A percentile compares a stretch with the other conserved stretches of the same genome.
phyloP scores from a whole-genome alignment of 164 flowering plant genomes.

The Chimonanthus praecox region DNA sequence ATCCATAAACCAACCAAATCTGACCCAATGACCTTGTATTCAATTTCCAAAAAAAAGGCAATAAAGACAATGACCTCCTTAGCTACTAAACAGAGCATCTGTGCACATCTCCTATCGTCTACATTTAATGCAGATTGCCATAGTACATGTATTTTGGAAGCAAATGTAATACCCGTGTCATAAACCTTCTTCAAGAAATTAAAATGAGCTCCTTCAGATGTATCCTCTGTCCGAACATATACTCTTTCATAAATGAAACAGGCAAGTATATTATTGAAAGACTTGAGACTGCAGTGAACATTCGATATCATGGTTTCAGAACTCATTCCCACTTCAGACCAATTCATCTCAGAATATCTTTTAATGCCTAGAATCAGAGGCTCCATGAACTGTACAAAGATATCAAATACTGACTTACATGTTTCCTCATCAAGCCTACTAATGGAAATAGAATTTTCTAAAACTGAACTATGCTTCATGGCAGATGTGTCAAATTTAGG shows the following conservation, averaged over 20 bases:
- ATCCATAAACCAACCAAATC: slow-evolving; percentile 67
- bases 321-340: slow-evolving; percentile 18
- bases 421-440: slow-evolving; percentile 39
- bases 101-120: slow-evolving; percentile 9
- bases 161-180: slow-evolving; percentile 29
- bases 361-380: slow-evolving; percentile 46
- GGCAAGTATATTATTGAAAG: slow-evolving; percentile 51
- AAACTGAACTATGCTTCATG: background rate
- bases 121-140: slow-evolving; percentile 17
- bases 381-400: slow-evolving; percentile 64
- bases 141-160: slow-evolving; percentile 26
- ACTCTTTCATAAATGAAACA: slow-evolving; percentile 42
- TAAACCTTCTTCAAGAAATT: slow-evolving; percentile 54
- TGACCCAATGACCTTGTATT: slow-evolving; percentile 61
- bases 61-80: slow-evolving; percentile 54
- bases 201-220: slow-evolving; percentile 49
- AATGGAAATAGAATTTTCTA: slow-evolving; percentile 13
- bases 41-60: slow-evolving; percentile 59
- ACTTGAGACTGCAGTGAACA: slow-evolving; percentile 34
- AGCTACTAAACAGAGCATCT: slow-evolving; percentile 25
- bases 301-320: slow-evolving; percentile 18
- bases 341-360: slow-evolving; percentile 21
- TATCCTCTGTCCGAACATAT: slow-evolving; percentile 65
- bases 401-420: slow-evolving; percentile 58
- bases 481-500: background rate